These are phyloP conservation scores for Thalia dealbata DNA, from an alignment of 176 grass and related monocot genomes.

Conservation along the genomic window DNA sequence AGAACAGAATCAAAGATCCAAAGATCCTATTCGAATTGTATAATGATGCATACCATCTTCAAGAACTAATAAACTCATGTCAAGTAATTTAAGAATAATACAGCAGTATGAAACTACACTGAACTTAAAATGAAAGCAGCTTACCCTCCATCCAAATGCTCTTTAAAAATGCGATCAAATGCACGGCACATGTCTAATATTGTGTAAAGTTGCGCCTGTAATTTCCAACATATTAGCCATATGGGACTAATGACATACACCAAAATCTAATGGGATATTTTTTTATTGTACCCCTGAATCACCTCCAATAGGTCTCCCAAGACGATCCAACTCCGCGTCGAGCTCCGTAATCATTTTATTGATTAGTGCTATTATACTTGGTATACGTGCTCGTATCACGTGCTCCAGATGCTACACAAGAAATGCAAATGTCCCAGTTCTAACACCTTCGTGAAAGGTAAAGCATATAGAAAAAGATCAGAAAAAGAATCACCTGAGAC, in stretches of 20 bases:
- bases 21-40: too few relatives aligned
- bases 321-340: constrained; percentile 84
- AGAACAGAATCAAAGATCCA: too few relatives aligned
- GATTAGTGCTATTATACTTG: constrained; percentile 91
- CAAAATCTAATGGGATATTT: not conserved
- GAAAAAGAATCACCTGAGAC: constrained; percentile 39
- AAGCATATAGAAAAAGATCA: constrained; percentile 6
- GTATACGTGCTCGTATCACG: constrained; percentile 88
- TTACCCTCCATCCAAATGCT: constrained; percentile 99
- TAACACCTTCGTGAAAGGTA: not conserved
- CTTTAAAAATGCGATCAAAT: constrained; percentile 98
- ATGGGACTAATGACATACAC: not conserved
- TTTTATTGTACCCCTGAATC: constrained; percentile 70
- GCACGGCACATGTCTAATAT: constrained; percentile 99
- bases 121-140: constrained; percentile 7
- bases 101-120: not conserved
- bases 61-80: too few relatives aligned
- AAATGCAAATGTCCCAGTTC: not conserved
- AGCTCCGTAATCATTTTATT: constrained; percentile 98
- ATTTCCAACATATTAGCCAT: not conserved
- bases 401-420: constrained; percentile 70
- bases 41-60: too few relatives aligned
- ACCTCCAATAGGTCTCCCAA: constrained; percentile 91
- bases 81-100: not conserved
- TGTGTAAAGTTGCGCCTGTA: constrained; percentile 90